Percentiles rank a stretch among this genome's conserved stretches.
phyloP scores from a whole-genome alignment of 441 rosid genomes.

The Aleurites moluccanus region DNA sequence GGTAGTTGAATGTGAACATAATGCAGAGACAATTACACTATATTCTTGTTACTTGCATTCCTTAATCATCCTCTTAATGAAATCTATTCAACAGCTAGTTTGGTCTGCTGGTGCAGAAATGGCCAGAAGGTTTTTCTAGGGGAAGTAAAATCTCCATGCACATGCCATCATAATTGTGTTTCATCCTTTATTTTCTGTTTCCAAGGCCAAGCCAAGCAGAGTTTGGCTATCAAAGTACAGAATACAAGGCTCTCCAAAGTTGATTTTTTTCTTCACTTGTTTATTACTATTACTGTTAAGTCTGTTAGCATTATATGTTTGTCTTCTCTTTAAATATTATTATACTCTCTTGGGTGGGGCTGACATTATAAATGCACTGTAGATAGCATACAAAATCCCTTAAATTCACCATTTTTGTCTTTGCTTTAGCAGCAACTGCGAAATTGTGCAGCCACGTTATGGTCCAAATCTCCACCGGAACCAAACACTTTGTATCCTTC shows the following conservation, averaged over 20 bases:
- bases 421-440: slow-evolving; percentile 12
- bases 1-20: too few species aligned
- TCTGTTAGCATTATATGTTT: not conserved
- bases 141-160: not conserved
- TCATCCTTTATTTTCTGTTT: too few species aligned
- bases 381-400: slow-evolving; percentile 31
- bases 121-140: not conserved
- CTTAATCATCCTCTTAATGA: not conserved
- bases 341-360: slow-evolving; percentile 7
- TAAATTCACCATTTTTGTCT: slow-evolving; percentile 35
- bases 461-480: slow-evolving; percentile 27
- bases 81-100: not conserved
- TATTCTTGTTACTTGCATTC: too few species aligned
- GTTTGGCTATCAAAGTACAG: not conserved
- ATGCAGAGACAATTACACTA: too few species aligned
- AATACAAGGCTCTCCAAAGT: not conserved
- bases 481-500: not conserved
- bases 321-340: not conserved
- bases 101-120: slow-evolving; percentile 4
- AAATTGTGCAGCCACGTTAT: slow-evolving; percentile 33
- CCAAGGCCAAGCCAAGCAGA: not conserved
- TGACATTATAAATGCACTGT: slow-evolving; percentile 25
- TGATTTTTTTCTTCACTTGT: not conserved
- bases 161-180: not conserved
- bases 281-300: not conserved